These are phyloP conservation scores for Fusarium avenaceum DNA, from an alignment of 2,329 filamentous ascomycete genomes.

Conservation along the genomic window DNA sequence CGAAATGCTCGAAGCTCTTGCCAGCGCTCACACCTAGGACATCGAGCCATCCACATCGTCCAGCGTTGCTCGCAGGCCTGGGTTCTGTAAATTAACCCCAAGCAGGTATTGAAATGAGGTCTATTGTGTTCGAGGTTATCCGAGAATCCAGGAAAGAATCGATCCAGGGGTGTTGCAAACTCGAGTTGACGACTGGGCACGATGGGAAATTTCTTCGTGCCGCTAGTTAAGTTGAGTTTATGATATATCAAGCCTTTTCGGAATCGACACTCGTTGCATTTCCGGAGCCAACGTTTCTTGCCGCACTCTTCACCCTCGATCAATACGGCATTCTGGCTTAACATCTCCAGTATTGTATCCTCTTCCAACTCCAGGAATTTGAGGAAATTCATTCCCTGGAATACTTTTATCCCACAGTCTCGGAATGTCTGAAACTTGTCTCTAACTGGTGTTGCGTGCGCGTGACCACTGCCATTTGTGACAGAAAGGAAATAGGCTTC, in stretches of 20 bases:
- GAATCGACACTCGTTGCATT: constrained; percentile 33
- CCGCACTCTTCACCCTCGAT: constrained; percentile 19
- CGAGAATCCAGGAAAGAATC: constrained; percentile 30
- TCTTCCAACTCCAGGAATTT: neutral
- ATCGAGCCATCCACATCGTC: constrained; percentile 33
- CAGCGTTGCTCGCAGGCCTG: neutral
- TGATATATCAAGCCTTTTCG: neutral
- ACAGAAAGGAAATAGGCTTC: constrained; percentile 13
- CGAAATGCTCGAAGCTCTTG: constrained; percentile 36
- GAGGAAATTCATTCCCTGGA: neutral
- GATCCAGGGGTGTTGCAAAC: constrained; percentile 13
- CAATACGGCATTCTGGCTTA: neutral
- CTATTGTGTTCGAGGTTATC: neutral
- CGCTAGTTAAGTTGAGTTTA: neutral
- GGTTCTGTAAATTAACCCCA: neutral
- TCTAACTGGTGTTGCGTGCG: neutral
- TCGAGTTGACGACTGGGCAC: neutral
- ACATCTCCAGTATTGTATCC: neutral
- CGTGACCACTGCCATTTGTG: neutral
- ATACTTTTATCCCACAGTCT: neutral
- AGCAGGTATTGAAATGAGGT: neutral
- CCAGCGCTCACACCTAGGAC: constrained; percentile 31
- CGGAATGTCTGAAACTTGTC: neutral
- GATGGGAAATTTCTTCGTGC: constrained; percentile 10
- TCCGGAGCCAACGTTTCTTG: constrained; percentile 11